Evolutionary conservation across 2,329 filamentous ascomycete species (phyloP), one percentile per base, ranked within the genome.

Genomic region (Thermoascus crustaceus): DNA sequence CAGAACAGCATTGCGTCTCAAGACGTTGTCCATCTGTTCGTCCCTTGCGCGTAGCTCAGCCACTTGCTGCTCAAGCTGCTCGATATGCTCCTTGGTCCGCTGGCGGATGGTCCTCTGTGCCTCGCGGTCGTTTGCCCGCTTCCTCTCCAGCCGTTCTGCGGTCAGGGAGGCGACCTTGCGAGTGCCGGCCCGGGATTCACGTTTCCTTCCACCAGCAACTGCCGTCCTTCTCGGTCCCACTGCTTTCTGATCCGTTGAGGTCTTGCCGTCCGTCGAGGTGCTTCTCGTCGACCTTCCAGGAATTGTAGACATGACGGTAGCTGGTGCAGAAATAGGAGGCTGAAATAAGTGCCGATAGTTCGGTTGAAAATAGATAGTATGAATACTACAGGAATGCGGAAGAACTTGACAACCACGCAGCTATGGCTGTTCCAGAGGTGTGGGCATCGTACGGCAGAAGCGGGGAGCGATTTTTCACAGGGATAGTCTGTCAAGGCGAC

Each of bases 91-190:
- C 44, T 73, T 76, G 26, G 72, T 76, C 41, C 73, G 58, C 49
- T 75, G 71, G 19, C 73, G 69, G 44, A 76, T 77, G 32, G 72
- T 73, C 44, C 73, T 65, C 50, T 77, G 73, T 35, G 73, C 73
- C 54, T 77, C 73, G 42, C 73, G 65, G 52, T 77, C 73, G 52
- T 76, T 76, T 42, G 73, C 73, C 40, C 73, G 64, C 53, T 77
- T 77, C 33, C 73, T 61, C 47, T 76, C 73, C 32, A 77, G 59
- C 48, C 76, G 73, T 39, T 73, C 72, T 20, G 70, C 66, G 10
- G 72, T 74, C 36, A 77, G 59, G 7, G 71, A 72, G 23, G 69
- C 70, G 26, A 76, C 73, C 51, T 71, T 76, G 39, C 73, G 67
- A 29, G 71, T 72, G 7, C 73, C 72, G 22, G 71, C 70, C 52